Evolutionary conservation across 176 grass and related monocot species (phyloP).

Genomic region (Avena eriantha): DNA sequence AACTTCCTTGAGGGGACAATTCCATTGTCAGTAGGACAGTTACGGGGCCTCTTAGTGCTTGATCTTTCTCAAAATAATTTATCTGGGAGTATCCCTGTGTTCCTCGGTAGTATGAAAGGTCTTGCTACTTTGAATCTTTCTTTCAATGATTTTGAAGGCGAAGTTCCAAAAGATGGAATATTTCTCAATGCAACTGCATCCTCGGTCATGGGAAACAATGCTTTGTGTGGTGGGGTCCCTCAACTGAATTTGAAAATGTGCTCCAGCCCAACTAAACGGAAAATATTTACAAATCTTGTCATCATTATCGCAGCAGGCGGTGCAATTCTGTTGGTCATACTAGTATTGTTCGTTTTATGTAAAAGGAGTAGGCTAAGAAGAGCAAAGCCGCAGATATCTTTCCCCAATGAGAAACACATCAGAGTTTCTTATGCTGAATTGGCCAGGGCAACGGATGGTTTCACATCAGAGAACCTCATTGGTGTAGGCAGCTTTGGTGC

Average conservation of each 20-base stretch:
- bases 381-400: not conserved
- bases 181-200: constrained; percentile 20
- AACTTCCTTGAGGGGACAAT: constrained; percentile 51
- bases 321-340: not conserved
- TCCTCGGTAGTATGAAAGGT: constrained; percentile 9
- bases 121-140: constrained; percentile 12
- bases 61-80: constrained; percentile 30
- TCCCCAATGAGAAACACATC: not conserved
- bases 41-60: constrained; percentile 9
- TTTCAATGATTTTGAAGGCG: constrained; percentile 22
- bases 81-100: constrained; percentile 1
- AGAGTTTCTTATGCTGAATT: constrained; percentile 43
- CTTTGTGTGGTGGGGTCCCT: constrained; percentile 25
- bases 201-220: constrained; percentile 5
- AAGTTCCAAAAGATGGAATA: constrained; percentile 3
- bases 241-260: constrained; percentile 19
- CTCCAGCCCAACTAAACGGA: not conserved
- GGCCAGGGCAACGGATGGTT: constrained; percentile 24
- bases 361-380: constrained; percentile 16
- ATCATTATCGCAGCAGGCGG: not conserved
- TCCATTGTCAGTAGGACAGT: constrained; percentile 27
- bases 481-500: constrained; percentile 31
- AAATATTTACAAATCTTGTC: constrained; percentile 16
- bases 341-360: not conserved
- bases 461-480: constrained; percentile 4